Evolutionary conservation across 257 asterid species (phyloP).

Genomic region (Solanum microdontum): DNA sequence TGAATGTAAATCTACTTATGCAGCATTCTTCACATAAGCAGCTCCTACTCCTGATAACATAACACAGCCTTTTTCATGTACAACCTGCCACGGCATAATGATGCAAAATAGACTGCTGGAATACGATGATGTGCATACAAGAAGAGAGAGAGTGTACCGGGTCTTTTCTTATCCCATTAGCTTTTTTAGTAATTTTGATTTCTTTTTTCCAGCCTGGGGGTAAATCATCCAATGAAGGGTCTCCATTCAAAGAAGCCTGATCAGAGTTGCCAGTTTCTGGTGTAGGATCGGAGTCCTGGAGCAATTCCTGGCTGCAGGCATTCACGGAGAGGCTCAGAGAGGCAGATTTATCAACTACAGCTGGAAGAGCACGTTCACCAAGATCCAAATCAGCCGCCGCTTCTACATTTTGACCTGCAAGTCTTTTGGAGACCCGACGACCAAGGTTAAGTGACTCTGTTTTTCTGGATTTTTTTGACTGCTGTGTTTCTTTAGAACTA

Average conservation of each 20-base stretch:
- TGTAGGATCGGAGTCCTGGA: neutral
- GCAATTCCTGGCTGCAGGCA: neutral
- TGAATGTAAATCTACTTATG: neutral
- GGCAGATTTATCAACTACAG: constrained; percentile 3
- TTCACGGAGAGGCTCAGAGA: neutral
- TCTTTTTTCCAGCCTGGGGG: constrained; percentile 76
- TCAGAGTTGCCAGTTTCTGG: neutral
- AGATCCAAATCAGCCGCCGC: constrained; percentile 3
- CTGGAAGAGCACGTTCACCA: constrained; percentile 15
- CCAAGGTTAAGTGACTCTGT: neutral
- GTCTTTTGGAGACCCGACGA: constrained; percentile 23
- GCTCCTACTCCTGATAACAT: neutral
- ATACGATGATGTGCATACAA: neutral
- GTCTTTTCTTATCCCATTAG: constrained; percentile 28
- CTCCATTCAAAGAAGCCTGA: neutral
- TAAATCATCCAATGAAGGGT: constrained; percentile 25
- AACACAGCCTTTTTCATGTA: neutral
- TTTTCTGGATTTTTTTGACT: constrained; percentile 4
- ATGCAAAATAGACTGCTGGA: neutral
- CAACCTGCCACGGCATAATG: neutral
- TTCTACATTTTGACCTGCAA: constrained; percentile 21
- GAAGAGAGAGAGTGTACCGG: constrained; percentile 29
- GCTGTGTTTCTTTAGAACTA: neutral
- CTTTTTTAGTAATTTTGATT: constrained; percentile 28
- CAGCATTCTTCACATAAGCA: neutral